Conservation (phyloP, 345 rosid genomes). For the Pugionium dolabratum region DNA sequence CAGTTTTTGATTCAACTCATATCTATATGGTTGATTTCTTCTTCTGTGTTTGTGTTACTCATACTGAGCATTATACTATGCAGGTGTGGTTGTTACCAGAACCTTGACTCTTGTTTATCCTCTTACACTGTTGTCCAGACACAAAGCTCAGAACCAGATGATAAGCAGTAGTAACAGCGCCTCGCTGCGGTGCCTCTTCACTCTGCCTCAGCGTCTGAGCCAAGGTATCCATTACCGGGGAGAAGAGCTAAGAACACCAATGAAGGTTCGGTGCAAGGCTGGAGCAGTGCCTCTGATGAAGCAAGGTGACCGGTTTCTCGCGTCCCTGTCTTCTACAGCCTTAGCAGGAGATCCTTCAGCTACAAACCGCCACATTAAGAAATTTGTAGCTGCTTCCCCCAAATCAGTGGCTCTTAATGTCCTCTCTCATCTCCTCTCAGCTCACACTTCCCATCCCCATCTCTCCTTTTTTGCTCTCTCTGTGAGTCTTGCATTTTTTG, state of each 20-base stretch:
- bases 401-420: conserved; percentile 69
- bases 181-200: neutral
- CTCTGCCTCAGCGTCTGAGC: conserved; percentile 27
- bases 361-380: conserved; percentile 58
- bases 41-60: conserved; percentile 1
- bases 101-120: conserved; percentile 23
- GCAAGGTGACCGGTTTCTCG: conserved; percentile 59
- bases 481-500: conserved; percentile 43
- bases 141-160: conserved; percentile 12
- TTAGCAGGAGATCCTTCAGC: conserved; percentile 50
- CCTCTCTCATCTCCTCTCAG: conserved; percentile 74
- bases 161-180: conserved; percentile 2
- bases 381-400: conserved; percentile 71
- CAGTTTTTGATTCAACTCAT: conserved; percentile 14
- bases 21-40: neutral
- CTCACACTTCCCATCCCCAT: conserved; percentile 46
- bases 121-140: conserved; percentile 4
- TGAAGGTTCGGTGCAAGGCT: conserved; percentile 28
- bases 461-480: conserved; percentile 65
- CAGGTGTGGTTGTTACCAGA: conserved; percentile 27
- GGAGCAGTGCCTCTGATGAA: conserved; percentile 49
- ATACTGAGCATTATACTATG: neutral
- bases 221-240: conserved; percentile 10
- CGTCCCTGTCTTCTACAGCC: conserved; percentile 46
- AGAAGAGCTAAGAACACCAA: conserved; percentile 3